Evolutionary conservation across 306 rosid genomes (phyloP), one percentile per base, ranked within the genome.

Genomic region (Geum urbanum): DNA sequence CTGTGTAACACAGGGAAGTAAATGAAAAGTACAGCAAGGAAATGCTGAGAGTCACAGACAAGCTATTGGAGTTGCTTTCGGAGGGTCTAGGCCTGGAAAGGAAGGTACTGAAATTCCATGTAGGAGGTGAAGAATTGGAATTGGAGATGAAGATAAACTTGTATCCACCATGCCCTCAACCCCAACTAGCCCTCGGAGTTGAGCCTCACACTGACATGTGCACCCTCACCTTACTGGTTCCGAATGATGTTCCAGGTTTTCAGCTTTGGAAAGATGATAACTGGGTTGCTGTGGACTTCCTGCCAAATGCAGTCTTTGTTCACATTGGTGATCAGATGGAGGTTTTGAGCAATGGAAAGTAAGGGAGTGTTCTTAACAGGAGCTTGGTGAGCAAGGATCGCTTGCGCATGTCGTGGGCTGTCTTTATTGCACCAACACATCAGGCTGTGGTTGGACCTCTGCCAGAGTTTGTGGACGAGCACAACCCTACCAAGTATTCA

Each of bases 191-290:
- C 52, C 70, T 89, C 0, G 92, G 96, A 7, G 92, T 87, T 27
- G 96, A 89, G 72, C 73, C 96, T 13, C 96, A 87, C 78, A 87
- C 96, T 1, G 91, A 89, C 63, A 87, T 89, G 92, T 83, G 84
- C n/a, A 91, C 84, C 60, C 73, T 89, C 32, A 87, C 91, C 6
- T 0, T 89, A 10, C 88, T 85, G 0, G 79, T 89, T 27, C 77
- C 91, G 0, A 89, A 89, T 14, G 71, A 85, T 1, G 91, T 87
- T 67, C 81, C 87, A 0, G 92, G 92, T 63, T 87, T 89, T 5
- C 89, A 87, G 69, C 66, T 89, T 19, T 80, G 86, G 86, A 84
- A 82, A 54, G 81, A 80, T 4, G 58, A 50, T 35, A 45, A 56
- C 0, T 89, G 91, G 92, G 77, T 87, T 16, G 86, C 87, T 0